Conservation (phyloP, 1,139 yeast species). For the Pichia sp. region DNA sequence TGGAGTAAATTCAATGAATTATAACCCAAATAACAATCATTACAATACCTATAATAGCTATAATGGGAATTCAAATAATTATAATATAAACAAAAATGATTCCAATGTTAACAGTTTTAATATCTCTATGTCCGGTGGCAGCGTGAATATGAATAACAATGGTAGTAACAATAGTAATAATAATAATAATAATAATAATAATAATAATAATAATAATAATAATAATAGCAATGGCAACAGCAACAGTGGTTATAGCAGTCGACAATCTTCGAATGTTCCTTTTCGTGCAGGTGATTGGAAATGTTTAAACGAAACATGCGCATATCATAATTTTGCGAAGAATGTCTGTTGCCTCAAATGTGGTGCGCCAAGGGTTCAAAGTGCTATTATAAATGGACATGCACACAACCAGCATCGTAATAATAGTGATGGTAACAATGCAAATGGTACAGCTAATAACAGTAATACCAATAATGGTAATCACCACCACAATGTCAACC, state of each 20-base stretch:
- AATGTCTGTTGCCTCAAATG: slow-evolving; percentile 83
- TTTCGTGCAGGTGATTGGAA: slow-evolving; percentile 98
- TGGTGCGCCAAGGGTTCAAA: slow-evolving; percentile 68
- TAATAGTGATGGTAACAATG: slow-evolving; percentile 15
- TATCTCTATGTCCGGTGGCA: not conserved
- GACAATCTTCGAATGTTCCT: slow-evolving; percentile 53
- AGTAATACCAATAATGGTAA: slow-evolving; percentile 14
- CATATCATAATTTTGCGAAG: slow-evolving; percentile 91
- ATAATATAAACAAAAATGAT: slow-evolving; percentile 11
- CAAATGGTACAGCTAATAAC: slow-evolving; percentile 13
- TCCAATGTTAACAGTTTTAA: not conserved
- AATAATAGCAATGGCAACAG: slow-evolving; percentile 19
- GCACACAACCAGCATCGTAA: slow-evolving; percentile 26
- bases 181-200: slow-evolving; percentile 7
- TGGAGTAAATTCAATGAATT: not conserved
- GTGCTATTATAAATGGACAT: slow-evolving; percentile 35
- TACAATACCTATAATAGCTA: slow-evolving; percentile 16
- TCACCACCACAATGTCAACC: slow-evolving; percentile 2
- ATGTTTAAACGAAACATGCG: slow-evolving; percentile 72
- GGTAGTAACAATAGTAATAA: not conserved
- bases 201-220: slow-evolving; percentile 19
- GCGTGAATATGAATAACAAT: too few species aligned
- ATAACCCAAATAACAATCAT: slow-evolving; percentile 18
- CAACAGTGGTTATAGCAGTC: slow-evolving; percentile 19
- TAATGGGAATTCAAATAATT: slow-evolving; percentile 21